Conservation (phyloP, 441 rosid genomes). For the Pelargonium citronellum region DNA sequence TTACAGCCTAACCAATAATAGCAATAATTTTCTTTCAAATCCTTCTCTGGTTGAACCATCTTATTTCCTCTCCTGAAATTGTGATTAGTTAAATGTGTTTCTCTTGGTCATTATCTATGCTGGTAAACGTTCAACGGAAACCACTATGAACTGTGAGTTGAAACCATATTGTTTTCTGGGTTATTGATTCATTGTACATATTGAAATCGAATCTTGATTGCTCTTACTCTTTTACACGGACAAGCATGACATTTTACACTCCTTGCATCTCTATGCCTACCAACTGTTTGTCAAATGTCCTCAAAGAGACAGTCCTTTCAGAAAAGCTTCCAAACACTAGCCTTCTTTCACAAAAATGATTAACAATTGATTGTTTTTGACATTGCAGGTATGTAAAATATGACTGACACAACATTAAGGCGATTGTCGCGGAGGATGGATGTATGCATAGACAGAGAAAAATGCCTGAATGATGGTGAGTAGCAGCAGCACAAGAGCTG, state of each 20-base stretch:
- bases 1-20: too few relatives aligned
- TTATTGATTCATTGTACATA: neutral
- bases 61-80: too few relatives aligned
- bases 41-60: too few relatives aligned
- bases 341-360: too few relatives aligned
- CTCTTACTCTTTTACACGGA: neutral
- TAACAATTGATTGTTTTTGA: too few relatives aligned
- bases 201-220: neutral
- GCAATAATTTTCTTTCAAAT: too few relatives aligned
- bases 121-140: neutral
- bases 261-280: neutral
- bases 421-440: neutral
- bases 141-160: neutral
- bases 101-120: too few relatives aligned
- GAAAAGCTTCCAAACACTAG: neutral
- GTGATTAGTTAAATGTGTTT: too few relatives aligned
- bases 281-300: neutral
- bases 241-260: too few relatives aligned
- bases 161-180: neutral
- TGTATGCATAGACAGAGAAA: slow-evolving; percentile 6
- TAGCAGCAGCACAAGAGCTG: slow-evolving; percentile 17
- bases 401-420: neutral
- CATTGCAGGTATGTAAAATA: neutral
- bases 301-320: neutral
- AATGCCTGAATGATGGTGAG: slow-evolving; percentile 19